Evolutionary conservation across 192 early-diverging fungal species (phyloP).

Genomic region (Coemansia sp.): DNA sequence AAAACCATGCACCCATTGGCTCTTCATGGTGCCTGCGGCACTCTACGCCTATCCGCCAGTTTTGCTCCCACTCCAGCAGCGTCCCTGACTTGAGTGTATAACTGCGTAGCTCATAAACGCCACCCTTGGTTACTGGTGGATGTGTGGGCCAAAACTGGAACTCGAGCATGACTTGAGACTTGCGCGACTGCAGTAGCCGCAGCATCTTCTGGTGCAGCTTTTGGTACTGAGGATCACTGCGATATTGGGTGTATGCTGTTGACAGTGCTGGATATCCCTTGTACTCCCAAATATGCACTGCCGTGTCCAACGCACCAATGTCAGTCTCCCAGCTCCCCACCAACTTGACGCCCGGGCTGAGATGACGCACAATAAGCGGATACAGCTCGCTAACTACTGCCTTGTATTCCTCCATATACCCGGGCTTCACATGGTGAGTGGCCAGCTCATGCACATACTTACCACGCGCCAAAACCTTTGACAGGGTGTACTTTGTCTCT

Average conservation of each 20-base stretch:
- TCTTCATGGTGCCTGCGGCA: constrained; percentile 83
- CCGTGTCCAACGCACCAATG: constrained; percentile 84
- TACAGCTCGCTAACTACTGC: constrained; percentile 73
- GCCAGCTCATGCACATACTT: constrained; percentile 90
- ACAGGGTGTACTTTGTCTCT: constrained; percentile 64
- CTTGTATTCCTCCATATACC: constrained; percentile 82
- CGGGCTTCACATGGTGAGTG: constrained; percentile 81
- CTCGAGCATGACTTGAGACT: constrained; percentile 86
- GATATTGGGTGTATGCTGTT: constrained; percentile 60
- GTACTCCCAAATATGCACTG: constrained; percentile 91
- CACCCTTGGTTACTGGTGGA: constrained; percentile 70
- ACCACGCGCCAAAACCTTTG: constrained; percentile 74
- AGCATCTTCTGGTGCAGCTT: constrained; percentile 65
- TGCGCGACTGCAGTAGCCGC: constrained; percentile 67
- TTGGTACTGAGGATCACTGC: constrained; percentile 64
- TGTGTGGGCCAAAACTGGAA: constrained; percentile 88
- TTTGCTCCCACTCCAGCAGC: constrained; percentile 88
- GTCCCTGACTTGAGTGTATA: constrained; percentile 85
- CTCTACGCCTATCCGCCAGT: constrained; percentile 87
- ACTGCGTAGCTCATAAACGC: constrained; percentile 89
- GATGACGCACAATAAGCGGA: constrained; percentile 72
- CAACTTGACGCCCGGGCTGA: constrained; percentile 72
- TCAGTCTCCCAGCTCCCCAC: constrained; percentile 87
- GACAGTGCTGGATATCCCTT: constrained; percentile 81
- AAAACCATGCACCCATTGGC: constrained; percentile 96